Percentiles rank a stretch among this genome's conserved stretches.
These are phyloP conservation scores for Neckera pumila DNA, from an alignment of 225 moss, liverwort and hornwort species.

Conservation along the genomic window DNA sequence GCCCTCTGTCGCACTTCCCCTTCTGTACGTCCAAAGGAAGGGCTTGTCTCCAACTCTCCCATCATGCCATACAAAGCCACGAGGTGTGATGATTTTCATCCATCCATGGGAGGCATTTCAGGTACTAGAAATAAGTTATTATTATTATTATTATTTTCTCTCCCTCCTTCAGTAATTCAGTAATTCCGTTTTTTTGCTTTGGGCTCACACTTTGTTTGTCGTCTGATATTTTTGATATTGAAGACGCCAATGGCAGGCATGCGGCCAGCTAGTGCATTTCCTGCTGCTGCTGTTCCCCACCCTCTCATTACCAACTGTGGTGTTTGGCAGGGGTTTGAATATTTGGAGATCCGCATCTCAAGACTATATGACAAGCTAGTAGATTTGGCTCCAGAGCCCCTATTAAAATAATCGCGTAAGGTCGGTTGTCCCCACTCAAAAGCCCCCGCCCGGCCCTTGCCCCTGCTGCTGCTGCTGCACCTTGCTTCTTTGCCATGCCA, in stretches of 20 bases:
- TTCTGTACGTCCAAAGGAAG: not conserved
- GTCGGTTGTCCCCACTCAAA: constrained; percentile 14
- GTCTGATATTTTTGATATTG: not conserved
- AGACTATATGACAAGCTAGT: constrained; percentile 21
- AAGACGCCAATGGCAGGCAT: constrained; percentile 1
- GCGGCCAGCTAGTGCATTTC: not conserved
- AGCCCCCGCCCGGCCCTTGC: not conserved
- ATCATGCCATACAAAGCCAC: not conserved
- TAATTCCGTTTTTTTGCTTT: too few relatives aligned
- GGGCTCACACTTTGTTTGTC: not conserved
- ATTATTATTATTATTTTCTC: too few relatives aligned
- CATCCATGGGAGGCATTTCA: not conserved
- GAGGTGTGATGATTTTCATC: not conserved
- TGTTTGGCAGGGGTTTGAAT: constrained; percentile 19
- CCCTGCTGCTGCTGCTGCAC: not conserved
- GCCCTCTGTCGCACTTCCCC: not conserved
- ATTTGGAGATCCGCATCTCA: constrained; percentile 31
- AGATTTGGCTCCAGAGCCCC: constrained; percentile 6
- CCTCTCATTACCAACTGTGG: constrained; percentile 20
- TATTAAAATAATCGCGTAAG: constrained; percentile 2
- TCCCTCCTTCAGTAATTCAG: too few relatives aligned
- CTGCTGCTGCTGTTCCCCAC: constrained; percentile 15
- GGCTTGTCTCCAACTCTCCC: not conserved
- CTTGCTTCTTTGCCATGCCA: too few relatives aligned
- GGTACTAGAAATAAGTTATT: not conserved